These are phyloP conservation scores for Mycosarcoma mackinlayi DNA, from an alignment of 1,284 basidiomycete genomes.

Conservation along the genomic window DNA sequence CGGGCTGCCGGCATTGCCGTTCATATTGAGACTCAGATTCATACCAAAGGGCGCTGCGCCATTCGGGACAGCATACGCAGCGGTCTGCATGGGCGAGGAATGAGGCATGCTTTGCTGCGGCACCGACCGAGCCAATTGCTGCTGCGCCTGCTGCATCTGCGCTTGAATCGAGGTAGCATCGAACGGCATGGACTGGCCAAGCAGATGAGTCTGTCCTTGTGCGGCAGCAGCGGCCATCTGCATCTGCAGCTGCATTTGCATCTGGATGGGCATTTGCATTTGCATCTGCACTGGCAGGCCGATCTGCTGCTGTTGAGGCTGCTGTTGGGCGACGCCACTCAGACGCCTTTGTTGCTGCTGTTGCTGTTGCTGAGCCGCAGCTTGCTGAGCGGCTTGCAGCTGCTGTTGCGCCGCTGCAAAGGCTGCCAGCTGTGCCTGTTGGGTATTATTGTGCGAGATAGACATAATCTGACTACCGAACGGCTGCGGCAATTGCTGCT, in stretches of 20 bases:
- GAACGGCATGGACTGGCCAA: slow-evolving; percentile 40
- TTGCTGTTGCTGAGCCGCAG: slow-evolving; percentile 17
- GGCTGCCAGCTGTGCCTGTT: slow-evolving; percentile 45
- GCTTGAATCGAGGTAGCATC: slow-evolving; percentile 44
- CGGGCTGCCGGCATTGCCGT: slow-evolving; percentile 43
- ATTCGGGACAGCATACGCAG: slow-evolving; percentile 37
- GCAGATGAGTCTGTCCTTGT: slow-evolving; percentile 39
- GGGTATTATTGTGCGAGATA: slow-evolving; percentile 36
- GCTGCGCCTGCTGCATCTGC: slow-evolving; percentile 44
- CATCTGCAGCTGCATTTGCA: slow-evolving; percentile 55
- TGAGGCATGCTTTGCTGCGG: slow-evolving; percentile 37
- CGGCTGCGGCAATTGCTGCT: slow-evolving; percentile 40
- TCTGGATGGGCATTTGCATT: slow-evolving; percentile 43
- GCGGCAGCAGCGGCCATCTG: slow-evolving; percentile 52
- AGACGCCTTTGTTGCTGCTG: slow-evolving; percentile 31
- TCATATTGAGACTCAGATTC: slow-evolving; percentile 42
- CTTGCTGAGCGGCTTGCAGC: slow-evolving; percentile 26
- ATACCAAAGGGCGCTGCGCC: slow-evolving; percentile 42
- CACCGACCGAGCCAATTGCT: slow-evolving; percentile 40
- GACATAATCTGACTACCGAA: slow-evolving; percentile 46
- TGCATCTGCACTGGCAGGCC: slow-evolving; percentile 43
- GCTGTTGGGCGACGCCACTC: slow-evolving; percentile 33
- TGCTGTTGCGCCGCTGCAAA: slow-evolving; percentile 47
- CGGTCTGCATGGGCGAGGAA: slow-evolving; percentile 47
- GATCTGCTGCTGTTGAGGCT: slow-evolving; percentile 50